Percentiles rank a stretch among this genome's conserved stretches.
phyloP scores from a whole-genome alignment of 495 filamentous ascomycete genomes.

The Neurospora sublineolata region DNA sequence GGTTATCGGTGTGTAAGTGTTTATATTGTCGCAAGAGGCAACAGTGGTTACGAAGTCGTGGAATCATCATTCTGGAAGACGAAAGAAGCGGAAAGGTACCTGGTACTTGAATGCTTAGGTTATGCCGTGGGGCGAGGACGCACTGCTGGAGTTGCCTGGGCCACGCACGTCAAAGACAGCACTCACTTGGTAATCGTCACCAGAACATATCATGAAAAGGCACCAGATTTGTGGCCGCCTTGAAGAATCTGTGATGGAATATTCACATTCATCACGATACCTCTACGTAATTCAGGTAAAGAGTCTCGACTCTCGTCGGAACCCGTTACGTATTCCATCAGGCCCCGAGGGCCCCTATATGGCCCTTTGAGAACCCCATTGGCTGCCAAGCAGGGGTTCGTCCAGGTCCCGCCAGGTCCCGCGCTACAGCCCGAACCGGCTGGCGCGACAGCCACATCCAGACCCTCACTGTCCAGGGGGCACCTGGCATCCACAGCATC shows the following conservation, averaged over 20 bases:
- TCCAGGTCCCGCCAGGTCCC: not conserved
- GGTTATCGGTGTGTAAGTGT: not conserved
- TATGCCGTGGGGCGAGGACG: not conserved
- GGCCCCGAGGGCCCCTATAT: not conserved
- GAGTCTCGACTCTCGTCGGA: not conserved
- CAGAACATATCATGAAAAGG: not conserved
- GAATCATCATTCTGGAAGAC: constrained; percentile 8
- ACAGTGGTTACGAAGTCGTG: constrained; percentile 11
- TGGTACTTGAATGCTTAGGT: not conserved
- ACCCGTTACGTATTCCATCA: not conserved
- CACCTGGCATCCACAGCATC: constrained; percentile 1
- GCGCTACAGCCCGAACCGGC: not conserved
- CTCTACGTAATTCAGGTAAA: no score
- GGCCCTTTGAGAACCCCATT: not conserved
- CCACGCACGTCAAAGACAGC: not conserved
- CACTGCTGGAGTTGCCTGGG: not conserved
- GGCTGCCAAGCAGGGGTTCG: not conserved
- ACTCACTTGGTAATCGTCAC: not conserved
- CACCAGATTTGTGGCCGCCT: not conserved
- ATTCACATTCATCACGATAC: not conserved
- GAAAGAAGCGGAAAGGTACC: constrained; percentile 1
- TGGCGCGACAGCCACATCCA: not conserved
- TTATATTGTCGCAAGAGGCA: constrained; percentile 7
- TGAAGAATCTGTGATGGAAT: not conserved
- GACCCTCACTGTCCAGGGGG: constrained; percentile 1